These are phyloP conservation scores for Penicillium sp. DNA, from an alignment of 2,329 filamentous ascomycete species.

Conservation along the genomic window DNA sequence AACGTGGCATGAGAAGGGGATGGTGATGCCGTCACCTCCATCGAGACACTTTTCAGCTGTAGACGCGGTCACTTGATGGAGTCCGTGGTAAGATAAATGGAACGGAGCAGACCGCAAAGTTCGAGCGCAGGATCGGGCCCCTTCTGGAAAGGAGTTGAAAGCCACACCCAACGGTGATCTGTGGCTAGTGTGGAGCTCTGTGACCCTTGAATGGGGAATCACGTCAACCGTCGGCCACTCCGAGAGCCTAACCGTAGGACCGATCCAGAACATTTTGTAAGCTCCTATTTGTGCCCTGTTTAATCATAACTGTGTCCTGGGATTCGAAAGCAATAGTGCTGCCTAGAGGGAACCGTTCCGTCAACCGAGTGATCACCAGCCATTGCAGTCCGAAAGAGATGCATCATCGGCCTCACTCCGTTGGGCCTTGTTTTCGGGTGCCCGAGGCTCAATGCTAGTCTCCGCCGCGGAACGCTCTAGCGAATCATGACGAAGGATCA, in stretches of 20 bases:
- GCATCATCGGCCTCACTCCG: conserved; percentile 14
- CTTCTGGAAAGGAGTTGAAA: conserved; percentile 6
- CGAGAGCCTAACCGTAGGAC: conserved; percentile 2
- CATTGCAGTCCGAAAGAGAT: conserved; percentile 5
- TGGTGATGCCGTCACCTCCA: conserved; percentile 5
- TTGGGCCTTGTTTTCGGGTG: not conserved
- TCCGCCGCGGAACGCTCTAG: conserved; percentile 1
- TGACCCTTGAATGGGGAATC: conserved; percentile 3
- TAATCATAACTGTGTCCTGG: not conserved
- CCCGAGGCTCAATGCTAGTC: not conserved
- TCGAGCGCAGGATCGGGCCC: conserved; percentile 7
- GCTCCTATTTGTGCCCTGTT: not conserved
- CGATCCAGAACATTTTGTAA: not conserved
- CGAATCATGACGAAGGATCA: not conserved
- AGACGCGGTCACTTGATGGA: not conserved
- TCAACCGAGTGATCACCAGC: conserved; percentile 5
- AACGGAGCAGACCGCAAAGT: conserved; percentile 15
- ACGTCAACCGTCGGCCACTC: conserved; percentile 16
- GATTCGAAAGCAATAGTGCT: conserved; percentile 9
- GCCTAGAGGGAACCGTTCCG: conserved; percentile 7
- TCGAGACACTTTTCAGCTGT: not conserved
- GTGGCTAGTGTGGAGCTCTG: conserved; percentile 15
- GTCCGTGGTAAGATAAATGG: not conserved
- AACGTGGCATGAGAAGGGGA: conserved; percentile 3
- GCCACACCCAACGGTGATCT: conserved; percentile 22